A percentile compares a stretch with the other conserved stretches of the same genome.
These are phyloP conservation scores for Globisporangium splendens DNA, from an alignment of 352 stramenopile species.

Conservation along the genomic window DNA sequence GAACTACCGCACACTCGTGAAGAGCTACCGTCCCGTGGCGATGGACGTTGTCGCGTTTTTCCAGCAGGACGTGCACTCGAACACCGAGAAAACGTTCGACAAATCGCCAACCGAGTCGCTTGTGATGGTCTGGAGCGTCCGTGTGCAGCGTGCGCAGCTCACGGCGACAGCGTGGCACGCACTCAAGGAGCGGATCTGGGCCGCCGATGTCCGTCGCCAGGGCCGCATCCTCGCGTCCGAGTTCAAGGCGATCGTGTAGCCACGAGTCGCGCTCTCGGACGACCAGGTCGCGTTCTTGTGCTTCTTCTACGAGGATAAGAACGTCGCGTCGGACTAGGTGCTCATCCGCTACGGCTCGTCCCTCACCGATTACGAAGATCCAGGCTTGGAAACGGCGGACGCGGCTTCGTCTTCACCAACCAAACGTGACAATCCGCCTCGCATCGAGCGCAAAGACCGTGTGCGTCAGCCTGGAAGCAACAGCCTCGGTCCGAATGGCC, in stretches of 20 bases:
- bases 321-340: constrained; percentile 46
- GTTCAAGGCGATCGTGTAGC: constrained; percentile 48
- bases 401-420: too few species aligned
- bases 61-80: constrained; percentile 33
- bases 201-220: constrained; percentile 40
- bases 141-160: constrained; percentile 48
- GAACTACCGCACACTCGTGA: constrained; percentile 66
- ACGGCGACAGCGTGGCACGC: constrained; percentile 28
- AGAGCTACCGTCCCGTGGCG: constrained; percentile 56
- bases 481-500: neutral
- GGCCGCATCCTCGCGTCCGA: constrained; percentile 42
- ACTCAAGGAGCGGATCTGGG: constrained; percentile 55
- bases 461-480: constrained; percentile 12
- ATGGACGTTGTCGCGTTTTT: constrained; percentile 60
- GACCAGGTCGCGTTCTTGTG: constrained; percentile 67
- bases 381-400: constrained; percentile 32
- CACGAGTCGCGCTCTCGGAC: constrained; percentile 42
- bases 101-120: constrained; percentile 68
- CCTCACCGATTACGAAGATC: constrained; percentile 69
- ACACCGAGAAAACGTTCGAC: constrained; percentile 38
- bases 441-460: constrained; percentile 23
- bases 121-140: constrained; percentile 70
- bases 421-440: constrained; percentile 2
- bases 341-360: constrained; percentile 72
- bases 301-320: constrained; percentile 79